A percentile compares a stretch with the other conserved stretches of the same genome.
These are phyloP conservation scores for Coelastrella sp. DNA, from an alignment of 139 green algal species.

Conservation along the genomic window DNA sequence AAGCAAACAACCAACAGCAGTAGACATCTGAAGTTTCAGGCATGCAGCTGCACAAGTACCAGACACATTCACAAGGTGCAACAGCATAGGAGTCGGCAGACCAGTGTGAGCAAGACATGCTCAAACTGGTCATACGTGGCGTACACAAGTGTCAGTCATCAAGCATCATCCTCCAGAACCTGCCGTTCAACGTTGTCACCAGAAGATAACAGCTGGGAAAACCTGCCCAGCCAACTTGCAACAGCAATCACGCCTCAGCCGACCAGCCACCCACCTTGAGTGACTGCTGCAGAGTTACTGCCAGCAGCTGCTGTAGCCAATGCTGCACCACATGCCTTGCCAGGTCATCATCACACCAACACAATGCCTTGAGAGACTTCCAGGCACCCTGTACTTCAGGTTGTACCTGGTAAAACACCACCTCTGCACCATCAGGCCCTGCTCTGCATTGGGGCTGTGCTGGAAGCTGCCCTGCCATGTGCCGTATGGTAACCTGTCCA, in stretches of 20 bases:
- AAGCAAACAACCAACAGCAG: too few relatives aligned
- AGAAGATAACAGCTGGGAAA: too few relatives aligned
- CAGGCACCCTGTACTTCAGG: slow-evolving; percentile 33
- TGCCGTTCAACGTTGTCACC: too few relatives aligned
- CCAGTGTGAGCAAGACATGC: too few relatives aligned
- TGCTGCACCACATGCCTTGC: not conserved
- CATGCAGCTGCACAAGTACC: too few relatives aligned
- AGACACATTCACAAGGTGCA: too few relatives aligned
- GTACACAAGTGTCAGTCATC: too few relatives aligned
- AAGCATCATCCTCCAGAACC: too few relatives aligned
- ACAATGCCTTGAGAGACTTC: slow-evolving; percentile 34
- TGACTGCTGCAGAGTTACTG: slow-evolving; percentile 24
- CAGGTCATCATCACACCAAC: slow-evolving; percentile 35
- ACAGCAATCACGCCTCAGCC: too few relatives aligned
- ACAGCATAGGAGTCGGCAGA: too few relatives aligned
- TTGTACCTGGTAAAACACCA: not conserved
- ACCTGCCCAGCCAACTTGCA: not conserved
- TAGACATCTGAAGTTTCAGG: too few relatives aligned
- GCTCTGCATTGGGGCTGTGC: not conserved
- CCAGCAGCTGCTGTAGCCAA: slow-evolving; percentile 47
- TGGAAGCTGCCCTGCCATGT: slow-evolving; percentile 31
- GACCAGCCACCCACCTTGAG: not conserved
- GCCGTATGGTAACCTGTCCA: slow-evolving; percentile 2
- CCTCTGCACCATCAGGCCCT: not conserved
- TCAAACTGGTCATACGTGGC: too few relatives aligned